Conservation (phyloP, 805 yeast genomes). For the Candida xyloterini region DNA sequence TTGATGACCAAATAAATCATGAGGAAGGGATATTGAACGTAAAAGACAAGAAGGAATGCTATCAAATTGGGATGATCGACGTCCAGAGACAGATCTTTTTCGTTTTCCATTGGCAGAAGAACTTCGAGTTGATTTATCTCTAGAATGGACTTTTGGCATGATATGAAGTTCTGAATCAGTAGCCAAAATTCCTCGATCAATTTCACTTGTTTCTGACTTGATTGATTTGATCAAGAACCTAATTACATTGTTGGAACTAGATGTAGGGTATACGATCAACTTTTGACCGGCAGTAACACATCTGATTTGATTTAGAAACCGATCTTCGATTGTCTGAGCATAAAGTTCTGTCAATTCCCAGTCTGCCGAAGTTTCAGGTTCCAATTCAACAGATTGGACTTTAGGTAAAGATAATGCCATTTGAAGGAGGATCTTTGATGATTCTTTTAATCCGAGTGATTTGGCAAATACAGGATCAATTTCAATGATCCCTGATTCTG, state of each 20-base stretch:
- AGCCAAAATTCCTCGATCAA: constrained; percentile 40
- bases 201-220: constrained; percentile 26
- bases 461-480: constrained; percentile 68
- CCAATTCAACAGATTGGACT: constrained; percentile 65
- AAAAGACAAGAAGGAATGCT: constrained; percentile 38
- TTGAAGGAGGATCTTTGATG: constrained; percentile 38
- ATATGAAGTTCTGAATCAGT: constrained; percentile 42
- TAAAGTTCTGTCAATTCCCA: constrained; percentile 90
- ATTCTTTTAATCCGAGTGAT: constrained; percentile 44
- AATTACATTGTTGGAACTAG: constrained; percentile 58
- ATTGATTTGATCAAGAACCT: constrained; percentile 51
- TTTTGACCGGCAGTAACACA: constrained; percentile 60
- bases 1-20: constrained; percentile 32
- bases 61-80: constrained; percentile 31
- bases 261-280: constrained; percentile 67
- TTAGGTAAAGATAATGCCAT: constrained; percentile 48
- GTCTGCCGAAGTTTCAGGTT: constrained; percentile 73
- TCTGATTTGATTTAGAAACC: constrained; percentile 74
- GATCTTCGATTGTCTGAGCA: constrained; percentile 71
- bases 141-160: constrained; percentile 57
- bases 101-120: constrained; percentile 22
- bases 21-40: constrained; percentile 59
- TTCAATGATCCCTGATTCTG: constrained; percentile 38
- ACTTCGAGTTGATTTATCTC: constrained; percentile 8
- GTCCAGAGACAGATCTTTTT: constrained; percentile 30